Conservation (phyloP, 208 protist genomes). For the Acanthamoeba triangularis region DNA sequence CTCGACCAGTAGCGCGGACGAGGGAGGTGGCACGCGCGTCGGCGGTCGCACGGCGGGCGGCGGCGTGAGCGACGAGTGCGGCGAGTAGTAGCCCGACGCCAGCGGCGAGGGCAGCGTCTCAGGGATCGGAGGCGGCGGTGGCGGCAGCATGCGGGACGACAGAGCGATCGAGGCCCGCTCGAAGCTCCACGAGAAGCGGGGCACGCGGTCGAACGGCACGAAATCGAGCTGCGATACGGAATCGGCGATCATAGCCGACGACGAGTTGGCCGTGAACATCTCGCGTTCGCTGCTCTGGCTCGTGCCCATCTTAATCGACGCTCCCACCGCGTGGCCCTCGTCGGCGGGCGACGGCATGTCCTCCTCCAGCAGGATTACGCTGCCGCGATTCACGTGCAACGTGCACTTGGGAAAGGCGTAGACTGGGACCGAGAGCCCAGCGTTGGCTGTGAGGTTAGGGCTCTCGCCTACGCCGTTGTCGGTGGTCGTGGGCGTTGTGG, state of each 20-base stretch:
- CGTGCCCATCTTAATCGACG: neutral
- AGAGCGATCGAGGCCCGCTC: neutral
- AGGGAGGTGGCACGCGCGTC: neutral
- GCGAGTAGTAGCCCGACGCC: conserved; percentile 42
- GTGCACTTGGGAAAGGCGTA: conserved; percentile 58
- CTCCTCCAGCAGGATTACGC: conserved; percentile 46
- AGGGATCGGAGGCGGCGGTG: neutral
- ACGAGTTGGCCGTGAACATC: neutral
- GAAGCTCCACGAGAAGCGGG: conserved; percentile 45
- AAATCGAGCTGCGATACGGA: conserved; percentile 26
- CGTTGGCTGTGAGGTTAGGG: neutral
- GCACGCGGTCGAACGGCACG: conserved; percentile 13
- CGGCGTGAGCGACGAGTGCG: neutral
- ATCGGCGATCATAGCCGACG: neutral
- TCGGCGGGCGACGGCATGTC: neutral
- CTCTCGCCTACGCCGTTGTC: neutral
- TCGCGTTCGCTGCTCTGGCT: neutral
- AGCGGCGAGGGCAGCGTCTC: conserved; percentile 30
- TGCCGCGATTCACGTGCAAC: neutral
- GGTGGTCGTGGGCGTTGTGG: neutral
- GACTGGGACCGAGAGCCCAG: neutral
- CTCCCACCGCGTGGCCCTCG: neutral
- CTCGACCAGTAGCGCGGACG: neutral
- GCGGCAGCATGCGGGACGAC: conserved; percentile 7
- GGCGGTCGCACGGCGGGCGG: neutral